phyloP scores from a whole-genome alignment of 2,329 filamentous ascomycete species.

The Chlorencoelia australis region DNA sequence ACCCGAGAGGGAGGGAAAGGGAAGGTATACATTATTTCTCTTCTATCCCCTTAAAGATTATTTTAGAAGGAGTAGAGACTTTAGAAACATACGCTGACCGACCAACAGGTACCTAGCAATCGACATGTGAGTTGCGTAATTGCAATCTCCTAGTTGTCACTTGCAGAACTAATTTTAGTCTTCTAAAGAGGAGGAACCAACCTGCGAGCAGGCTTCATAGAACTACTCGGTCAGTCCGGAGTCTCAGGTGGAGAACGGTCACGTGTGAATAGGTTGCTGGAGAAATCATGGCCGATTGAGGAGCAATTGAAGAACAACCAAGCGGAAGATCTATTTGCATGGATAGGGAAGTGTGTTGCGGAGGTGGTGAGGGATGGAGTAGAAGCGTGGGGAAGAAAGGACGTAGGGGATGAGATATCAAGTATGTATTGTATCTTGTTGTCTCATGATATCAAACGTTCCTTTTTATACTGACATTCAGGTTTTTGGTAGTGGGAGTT shows the following conservation, averaged over 20 bases:
- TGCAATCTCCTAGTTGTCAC: too few relatives aligned
- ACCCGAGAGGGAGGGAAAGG: conserved; percentile 37
- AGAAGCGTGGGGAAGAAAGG: conserved; percentile 32
- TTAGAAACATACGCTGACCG: conserved; percentile 9
- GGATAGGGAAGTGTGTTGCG: conserved; percentile 71
- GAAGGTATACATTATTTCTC: conserved; percentile 31
- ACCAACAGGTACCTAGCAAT: conserved; percentile 47
- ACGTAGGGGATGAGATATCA: too few relatives aligned
- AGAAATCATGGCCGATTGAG: conserved; percentile 65
- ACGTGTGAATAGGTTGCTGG: conserved; percentile 39
- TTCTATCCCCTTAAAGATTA: background rate
- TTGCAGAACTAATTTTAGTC: too few relatives aligned
- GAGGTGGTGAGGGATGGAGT: conserved; percentile 55
- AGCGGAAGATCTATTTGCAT: conserved; percentile 65
- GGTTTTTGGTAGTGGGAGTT: conserved; percentile 57
- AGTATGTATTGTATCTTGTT: too few relatives aligned
- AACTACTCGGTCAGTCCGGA: conserved; percentile 36
- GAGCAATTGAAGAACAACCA: conserved; percentile 66
- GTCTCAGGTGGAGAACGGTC: conserved; percentile 6
- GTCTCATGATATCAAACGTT: too few relatives aligned
- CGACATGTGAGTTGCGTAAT: conserved; percentile 55
- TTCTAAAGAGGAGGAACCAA: conserved; percentile 55
- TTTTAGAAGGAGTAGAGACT: too few relatives aligned
- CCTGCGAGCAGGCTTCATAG: conserved; percentile 57
- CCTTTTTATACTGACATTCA: too few relatives aligned